Evolutionary conservation across 2,329 filamentous ascomycete species (phyloP).

Genomic region (Ophiostoma fasciatum): DNA sequence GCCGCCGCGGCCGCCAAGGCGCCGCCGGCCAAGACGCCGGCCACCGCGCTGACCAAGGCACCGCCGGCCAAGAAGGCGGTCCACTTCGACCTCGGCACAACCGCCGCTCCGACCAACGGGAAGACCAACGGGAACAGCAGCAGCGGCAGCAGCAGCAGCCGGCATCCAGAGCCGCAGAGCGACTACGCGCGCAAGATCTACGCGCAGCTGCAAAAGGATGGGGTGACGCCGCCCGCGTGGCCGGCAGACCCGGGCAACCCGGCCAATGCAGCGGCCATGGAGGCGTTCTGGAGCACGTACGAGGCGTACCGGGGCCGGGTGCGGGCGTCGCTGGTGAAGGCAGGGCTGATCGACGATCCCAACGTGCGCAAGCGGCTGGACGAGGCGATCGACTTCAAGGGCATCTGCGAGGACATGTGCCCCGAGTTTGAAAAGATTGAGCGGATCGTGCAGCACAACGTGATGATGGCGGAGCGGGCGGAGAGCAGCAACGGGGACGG

Average conservation of each 20-base stretch:
- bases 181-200: constrained; percentile 35
- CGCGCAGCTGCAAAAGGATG: constrained; percentile 37
- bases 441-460: constrained; percentile 46
- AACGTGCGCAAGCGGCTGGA: constrained; percentile 45
- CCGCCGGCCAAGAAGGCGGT: constrained; percentile 5
- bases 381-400: constrained; percentile 52
- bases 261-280: constrained; percentile 33
- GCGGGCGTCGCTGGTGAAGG: constrained; percentile 41
- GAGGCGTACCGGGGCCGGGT: constrained; percentile 42
- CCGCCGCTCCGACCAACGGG: too few relatives aligned
- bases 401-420: constrained; percentile 56
- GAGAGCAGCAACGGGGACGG: constrained; percentile 20
- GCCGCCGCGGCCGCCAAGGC: too few relatives aligned
- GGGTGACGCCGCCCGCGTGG: constrained; percentile 39
- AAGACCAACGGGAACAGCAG: too few relatives aligned
- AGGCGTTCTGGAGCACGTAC: constrained; percentile 39
- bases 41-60: background rate
- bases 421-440: constrained; percentile 51
- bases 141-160: too few relatives aligned
- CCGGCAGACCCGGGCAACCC: constrained; percentile 39
- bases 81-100: constrained; percentile 4
- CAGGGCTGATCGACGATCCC: constrained; percentile 48
- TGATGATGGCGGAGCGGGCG: constrained; percentile 40
- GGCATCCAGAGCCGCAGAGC: constrained; percentile 6
- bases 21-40: too few relatives aligned